Evolutionary conservation across 2,329 filamentous ascomycete genomes (phyloP).

Genomic region (Neonectria faginata): DNA sequence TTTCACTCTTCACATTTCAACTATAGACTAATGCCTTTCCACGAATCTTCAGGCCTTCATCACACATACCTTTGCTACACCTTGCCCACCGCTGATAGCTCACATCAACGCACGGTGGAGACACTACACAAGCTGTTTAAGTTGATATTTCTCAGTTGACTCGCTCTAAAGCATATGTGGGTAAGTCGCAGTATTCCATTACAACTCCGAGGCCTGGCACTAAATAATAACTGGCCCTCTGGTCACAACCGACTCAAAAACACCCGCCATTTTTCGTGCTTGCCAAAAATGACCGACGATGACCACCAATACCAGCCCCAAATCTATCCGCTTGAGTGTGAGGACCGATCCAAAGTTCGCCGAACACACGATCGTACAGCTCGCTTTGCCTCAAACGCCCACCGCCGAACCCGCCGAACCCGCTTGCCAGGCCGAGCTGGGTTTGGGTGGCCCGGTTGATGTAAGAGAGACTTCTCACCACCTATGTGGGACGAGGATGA

Average conservation of each 20-base stretch:
- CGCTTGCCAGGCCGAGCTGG: slow-evolving; percentile 37
- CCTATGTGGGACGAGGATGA: slow-evolving; percentile 9
- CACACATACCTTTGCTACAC: background rate
- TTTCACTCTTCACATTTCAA: background rate
- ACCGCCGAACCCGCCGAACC: slow-evolving; percentile 48
- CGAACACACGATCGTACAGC: slow-evolving; percentile 50
- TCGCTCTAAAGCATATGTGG: slow-evolving; percentile 25
- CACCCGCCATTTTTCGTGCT: background rate
- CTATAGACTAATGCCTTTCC: background rate
- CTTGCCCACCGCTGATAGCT: background rate
- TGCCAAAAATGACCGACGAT: slow-evolving; percentile 11
- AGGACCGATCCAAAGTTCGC: slow-evolving; percentile 49
- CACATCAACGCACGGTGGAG: background rate
- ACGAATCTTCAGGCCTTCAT: background rate
- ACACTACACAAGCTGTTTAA: background rate
- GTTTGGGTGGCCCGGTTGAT: slow-evolving; percentile 8
- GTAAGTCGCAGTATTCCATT: slow-evolving; percentile 20
- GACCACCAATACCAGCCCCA: slow-evolving; percentile 7
- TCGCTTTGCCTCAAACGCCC: slow-evolving; percentile 50
- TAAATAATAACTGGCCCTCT: background rate
- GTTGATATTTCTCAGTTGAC: slow-evolving; percentile 17
- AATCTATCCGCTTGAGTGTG: slow-evolving; percentile 32
- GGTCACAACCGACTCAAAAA: background rate
- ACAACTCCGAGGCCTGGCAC: background rate
- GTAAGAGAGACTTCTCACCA: slow-evolving; percentile 18